Evolutionary conservation across 768 basidiomycete genomes (phyloP).

Genomic region (Bullera alba): DNA sequence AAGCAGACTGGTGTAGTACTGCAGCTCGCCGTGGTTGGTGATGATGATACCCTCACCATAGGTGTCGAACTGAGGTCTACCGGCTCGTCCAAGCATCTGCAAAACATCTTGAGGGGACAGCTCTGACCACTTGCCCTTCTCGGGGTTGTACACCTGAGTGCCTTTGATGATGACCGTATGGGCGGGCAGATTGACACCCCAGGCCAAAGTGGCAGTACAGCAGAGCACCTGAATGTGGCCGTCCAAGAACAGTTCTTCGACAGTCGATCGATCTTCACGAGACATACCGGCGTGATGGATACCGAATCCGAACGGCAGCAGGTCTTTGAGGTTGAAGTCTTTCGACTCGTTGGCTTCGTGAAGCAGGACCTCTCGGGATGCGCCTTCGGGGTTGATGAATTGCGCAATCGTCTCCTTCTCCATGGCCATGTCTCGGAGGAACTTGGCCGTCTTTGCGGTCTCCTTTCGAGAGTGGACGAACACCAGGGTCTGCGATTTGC

Average conservation of each 20-base stretch:
- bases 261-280: conserved; percentile 77
- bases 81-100: conserved; percentile 97
- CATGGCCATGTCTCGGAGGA: conserved; percentile 87
- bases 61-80: conserved; percentile 94
- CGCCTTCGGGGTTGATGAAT: conserved; percentile 89
- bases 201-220: conserved; percentile 95
- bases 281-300: conserved; percentile 98
- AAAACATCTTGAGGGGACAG: conserved; percentile 90
- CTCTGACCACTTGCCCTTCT: conserved; percentile 96
- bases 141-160: conserved; percentile 99
- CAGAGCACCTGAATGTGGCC: conserved; percentile 89
- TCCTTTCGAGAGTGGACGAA: conserved; percentile 99
- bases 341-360: conserved; percentile 75
- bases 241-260: conserved; percentile 90
- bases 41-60: conserved; percentile 97
- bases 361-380: conserved; percentile 79
- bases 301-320: conserved; percentile 92
- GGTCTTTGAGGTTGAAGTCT: conserved; percentile 74
- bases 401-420: conserved; percentile 95
- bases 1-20: conserved; percentile 89
- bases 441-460: conserved; percentile 92
- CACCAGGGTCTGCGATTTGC: conserved; percentile 67
- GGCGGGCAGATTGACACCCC: conserved; percentile 98
- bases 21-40: conserved; percentile 92
- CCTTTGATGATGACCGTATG: conserved; percentile 99